Conservation (phyloP, 1,139 yeast species). For the Tardiomyces blankii region DNA sequence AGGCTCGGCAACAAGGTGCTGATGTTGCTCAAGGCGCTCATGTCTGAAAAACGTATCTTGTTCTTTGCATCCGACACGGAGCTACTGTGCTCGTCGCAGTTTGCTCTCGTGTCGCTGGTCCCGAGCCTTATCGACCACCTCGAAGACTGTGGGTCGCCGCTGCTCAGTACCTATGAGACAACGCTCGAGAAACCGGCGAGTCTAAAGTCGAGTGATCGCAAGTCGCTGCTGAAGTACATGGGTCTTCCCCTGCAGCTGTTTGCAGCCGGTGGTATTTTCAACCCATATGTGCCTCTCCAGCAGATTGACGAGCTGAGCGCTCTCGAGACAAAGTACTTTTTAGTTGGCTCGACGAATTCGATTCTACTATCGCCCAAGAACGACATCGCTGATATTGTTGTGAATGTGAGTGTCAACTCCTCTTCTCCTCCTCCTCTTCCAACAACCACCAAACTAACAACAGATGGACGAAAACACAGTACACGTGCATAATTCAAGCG, state of each 20-base stretch:
- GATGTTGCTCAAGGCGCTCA: conserved; percentile 60
- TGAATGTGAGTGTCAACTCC: conserved; percentile 33
- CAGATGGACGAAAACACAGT: conserved; percentile 34
- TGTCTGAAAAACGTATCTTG: conserved; percentile 60
- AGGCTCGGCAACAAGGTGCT: conserved; percentile 53
- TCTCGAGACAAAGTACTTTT: conserved; percentile 48
- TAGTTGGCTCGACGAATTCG: conserved; percentile 85
- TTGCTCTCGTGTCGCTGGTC: conserved; percentile 56
- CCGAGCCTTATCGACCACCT: conserved; percentile 69
- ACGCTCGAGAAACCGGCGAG: conserved; percentile 51
- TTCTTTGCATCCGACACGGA: conserved; percentile 77
- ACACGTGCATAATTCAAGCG: conserved; percentile 34
- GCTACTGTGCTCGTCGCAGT: conserved; percentile 58
- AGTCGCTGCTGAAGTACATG: conserved; percentile 64
- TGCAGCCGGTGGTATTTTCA: conserved; percentile 79
- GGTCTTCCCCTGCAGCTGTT: conserved; percentile 85
- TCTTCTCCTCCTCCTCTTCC: not conserved
- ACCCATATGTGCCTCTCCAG: conserved; percentile 87
- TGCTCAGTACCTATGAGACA: conserved; percentile 45
- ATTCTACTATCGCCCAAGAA: conserved; percentile 60
- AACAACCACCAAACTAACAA: not conserved
- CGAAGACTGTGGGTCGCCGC: conserved; percentile 73
- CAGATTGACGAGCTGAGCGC: conserved; percentile 66
- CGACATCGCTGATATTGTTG: conserved; percentile 43
- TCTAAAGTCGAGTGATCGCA: conserved; percentile 65